Base-by-base conservation (phyloP, 768 basidiomycete species). In the Cantharellus anzutake region DNA sequence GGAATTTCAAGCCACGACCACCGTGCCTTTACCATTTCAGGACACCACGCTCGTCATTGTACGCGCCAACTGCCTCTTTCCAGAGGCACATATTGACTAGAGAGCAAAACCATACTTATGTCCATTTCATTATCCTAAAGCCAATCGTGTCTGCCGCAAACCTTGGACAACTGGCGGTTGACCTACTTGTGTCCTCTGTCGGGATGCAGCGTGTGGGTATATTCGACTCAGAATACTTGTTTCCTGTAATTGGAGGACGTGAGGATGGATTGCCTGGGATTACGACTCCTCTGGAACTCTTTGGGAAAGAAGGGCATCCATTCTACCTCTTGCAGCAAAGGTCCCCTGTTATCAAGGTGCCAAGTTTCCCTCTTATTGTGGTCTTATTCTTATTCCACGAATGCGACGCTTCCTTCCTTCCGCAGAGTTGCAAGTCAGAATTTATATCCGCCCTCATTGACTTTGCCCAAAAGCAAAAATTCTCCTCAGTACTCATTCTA, bases 131-230 rank as follows among this genome's bases (percentile, higher is more conserved):
- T 48, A 29, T 34, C 7, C 16, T 2, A 7, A 11, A 80, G 78
- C 86, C 88, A 41, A 67, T 87, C 51, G 84, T 90, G 5, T 88
- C 87, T 3, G 78, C 80, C 5, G 87, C 84, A 55, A 90, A 90
- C 71, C 77, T 90, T 50, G 75, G 80, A n/a, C 87, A 91, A 66
- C 74, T 91, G 7, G 79, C 86, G 0, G 80, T 73, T 5, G 87
- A 91, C 69, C 71, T 91, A 16, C 71, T 91, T 62, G 81, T 88
- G 62, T 69, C 82, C 3, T 81, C 83, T 1, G 72, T 86, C 53
- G 73, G 73, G 39, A 74, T 91, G 29, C 68, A 72, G 57, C 73
- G 76, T 52, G 70, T 87, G 4, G 88, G 82, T 41, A 70, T 79
- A 5, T 74, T 89, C 53, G 80, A 88, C 65, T 71, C 81, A 20